Percentiles rank a stretch among this genome's conserved stretches.
These are phyloP conservation scores for Verticillium nubilum DNA, from an alignment of 2,329 filamentous ascomycete species.

Conservation along the genomic window DNA sequence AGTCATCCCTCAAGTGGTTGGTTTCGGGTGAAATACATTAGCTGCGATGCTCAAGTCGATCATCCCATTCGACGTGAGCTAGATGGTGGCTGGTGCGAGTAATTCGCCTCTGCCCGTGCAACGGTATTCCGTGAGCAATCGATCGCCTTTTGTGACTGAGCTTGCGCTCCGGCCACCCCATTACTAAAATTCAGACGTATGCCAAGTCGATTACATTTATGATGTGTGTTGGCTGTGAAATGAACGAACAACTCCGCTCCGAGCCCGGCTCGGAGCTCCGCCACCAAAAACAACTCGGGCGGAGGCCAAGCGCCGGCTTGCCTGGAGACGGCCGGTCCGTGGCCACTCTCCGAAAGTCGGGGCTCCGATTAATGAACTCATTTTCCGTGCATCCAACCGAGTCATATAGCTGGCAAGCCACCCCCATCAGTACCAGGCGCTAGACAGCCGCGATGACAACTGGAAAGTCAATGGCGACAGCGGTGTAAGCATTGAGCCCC, in stretches of 20 bases:
- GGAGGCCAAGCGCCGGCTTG: neutral
- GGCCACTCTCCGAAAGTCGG: neutral
- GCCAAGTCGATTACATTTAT: too few relatives aligned
- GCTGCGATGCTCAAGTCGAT: neutral
- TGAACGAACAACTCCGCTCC: neutral
- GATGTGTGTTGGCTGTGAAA: too few relatives aligned
- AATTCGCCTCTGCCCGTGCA: neutral
- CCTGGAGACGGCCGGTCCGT: neutral
- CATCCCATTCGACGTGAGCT: neutral
- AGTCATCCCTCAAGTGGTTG: neutral
- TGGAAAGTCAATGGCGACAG: neutral
- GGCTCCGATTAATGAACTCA: neutral
- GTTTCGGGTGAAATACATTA: neutral
- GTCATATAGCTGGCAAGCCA: neutral
- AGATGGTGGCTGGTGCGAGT: neutral
- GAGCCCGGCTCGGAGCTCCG: neutral
- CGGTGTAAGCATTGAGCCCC: neutral
- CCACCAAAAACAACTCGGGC: neutral
- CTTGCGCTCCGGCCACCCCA: too few relatives aligned
- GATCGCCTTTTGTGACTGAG: too few relatives aligned
- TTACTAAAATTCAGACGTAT: too few relatives aligned
- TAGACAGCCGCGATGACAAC: neutral
- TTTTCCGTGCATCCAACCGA: neutral
- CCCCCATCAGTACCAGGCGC: neutral
- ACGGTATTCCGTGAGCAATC: too few relatives aligned